Conservation (phyloP, 169 alveolate genomes). For the Plasmodium blacklocki region DNA sequence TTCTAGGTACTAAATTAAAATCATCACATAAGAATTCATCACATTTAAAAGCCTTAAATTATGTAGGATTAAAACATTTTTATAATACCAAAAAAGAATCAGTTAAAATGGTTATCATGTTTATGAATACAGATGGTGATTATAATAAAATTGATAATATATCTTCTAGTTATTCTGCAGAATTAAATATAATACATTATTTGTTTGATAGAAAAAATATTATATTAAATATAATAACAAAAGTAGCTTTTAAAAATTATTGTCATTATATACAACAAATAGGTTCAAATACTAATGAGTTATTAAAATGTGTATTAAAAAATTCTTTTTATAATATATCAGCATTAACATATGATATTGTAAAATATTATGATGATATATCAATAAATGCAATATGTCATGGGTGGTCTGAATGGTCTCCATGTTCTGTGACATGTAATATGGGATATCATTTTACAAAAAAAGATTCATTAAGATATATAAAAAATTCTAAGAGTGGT, state of each 20-base stretch:
- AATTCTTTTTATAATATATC: slow-evolving; percentile 14
- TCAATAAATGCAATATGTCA: slow-evolving; percentile 51
- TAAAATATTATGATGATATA: slow-evolving; percentile 41
- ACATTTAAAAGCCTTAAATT: slow-evolving; percentile 56
- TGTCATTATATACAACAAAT: slow-evolving; percentile 50
- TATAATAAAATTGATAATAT: background rate
- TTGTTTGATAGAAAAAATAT: slow-evolving; percentile 53
- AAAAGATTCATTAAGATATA: slow-evolving; percentile 2
- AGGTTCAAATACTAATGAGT: slow-evolving; percentile 70
- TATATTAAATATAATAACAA: slow-evolving; percentile 38
- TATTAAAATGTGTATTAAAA: slow-evolving; percentile 43
- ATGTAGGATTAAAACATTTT: slow-evolving; percentile 57
- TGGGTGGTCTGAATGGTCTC: slow-evolving; percentile 55
- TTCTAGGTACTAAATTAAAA: slow-evolving; percentile 2
- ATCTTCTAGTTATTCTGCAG: background rate
- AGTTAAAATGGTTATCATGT: slow-evolving; percentile 45
- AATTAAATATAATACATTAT: slow-evolving; percentile 15
- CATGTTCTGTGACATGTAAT: slow-evolving; percentile 43
- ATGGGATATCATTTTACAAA: slow-evolving; percentile 24
- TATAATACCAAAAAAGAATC: slow-evolving; percentile 3
- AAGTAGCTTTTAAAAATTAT: slow-evolving; percentile 4
- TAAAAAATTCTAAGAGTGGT: slow-evolving; percentile 4
- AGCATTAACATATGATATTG: background rate
- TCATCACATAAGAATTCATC: slow-evolving; percentile 1
- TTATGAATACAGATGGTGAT: slow-evolving; percentile 48